Base-by-base conservation (phyloP, 2,329 filamentous ascomycete species). In the Claviceps purpurea region DNA sequence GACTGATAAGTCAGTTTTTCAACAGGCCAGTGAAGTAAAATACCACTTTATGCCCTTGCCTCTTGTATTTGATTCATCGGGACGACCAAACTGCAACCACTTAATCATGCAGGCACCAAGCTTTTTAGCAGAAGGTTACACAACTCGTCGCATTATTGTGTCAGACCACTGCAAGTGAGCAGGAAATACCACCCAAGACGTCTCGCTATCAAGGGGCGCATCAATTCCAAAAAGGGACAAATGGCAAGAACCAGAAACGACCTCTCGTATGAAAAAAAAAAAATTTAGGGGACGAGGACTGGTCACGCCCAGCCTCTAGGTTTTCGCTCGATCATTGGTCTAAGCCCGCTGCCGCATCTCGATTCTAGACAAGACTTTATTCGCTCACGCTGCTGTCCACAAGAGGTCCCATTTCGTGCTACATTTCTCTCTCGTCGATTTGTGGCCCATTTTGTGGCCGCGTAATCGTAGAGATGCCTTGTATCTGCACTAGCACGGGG, bases 21-120 rank as follows among this genome's bases (percentile, higher is more conserved):
- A 18, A 14, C 14, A 49, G 20, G 14, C 18, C n/a, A 6, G 38
- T 22, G 14, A 30, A 13, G 22, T 38, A 20, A 49, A 7, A 30
- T 18, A 30, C 22, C n/a, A 10, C 4, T 48, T 18, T 8, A 26
- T 38, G 20, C 44, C 11, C n/a, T 18, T 18, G 14, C 39, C n/a
- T 42, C 18, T 42, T 18, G 16, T 5, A 0, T 13, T 5, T 11
- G 30, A 10, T 46, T 10, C 14, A 39, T 39, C 38, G 37, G 13
- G 18, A 45, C 18, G 22, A 7, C n/a, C 30, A 34, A 34, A 34
- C 40, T 52, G 40, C 41, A 45, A 45, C 47, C 44, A 49, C 40
- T 24, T 34, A 42, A 20, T 22, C 34, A 45, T 52, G 51, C 51
- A 52, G 46, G 51, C 51, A 52, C 47, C 18, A 43, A 34, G 50